Conservation (phyloP, 441 rosid genomes). For the Corymbia calophylla region DNA sequence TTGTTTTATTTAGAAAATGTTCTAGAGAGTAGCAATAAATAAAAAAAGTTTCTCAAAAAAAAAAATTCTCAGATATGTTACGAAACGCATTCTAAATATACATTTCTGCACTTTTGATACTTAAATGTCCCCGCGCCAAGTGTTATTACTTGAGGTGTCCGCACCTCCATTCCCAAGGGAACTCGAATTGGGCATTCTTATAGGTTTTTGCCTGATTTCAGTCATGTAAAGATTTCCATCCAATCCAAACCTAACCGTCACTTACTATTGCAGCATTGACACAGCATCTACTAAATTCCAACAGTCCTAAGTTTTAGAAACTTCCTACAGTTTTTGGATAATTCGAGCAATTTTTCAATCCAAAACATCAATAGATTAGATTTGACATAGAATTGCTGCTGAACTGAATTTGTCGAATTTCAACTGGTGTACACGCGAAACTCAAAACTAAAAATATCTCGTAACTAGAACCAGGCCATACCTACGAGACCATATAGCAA, state of each 20-base stretch:
- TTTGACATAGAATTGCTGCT: neutral
- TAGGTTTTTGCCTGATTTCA: neutral
- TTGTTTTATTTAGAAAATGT: no score
- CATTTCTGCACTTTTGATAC: no score
- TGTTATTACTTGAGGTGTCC: no score
- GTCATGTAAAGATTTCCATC: neutral
- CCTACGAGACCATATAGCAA: neutral
- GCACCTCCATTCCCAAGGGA: neutral
- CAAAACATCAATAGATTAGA: neutral
- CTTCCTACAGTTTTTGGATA: neutral
- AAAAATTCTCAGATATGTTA: no score
- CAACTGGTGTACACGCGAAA: neutral
- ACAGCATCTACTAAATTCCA: neutral
- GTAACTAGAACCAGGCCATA: neutral
- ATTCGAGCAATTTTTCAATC: neutral
- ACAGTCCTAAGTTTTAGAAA: neutral
- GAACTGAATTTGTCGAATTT: neutral
- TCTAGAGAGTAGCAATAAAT: no score
- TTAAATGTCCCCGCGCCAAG: no score
- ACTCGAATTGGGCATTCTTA: neutral
- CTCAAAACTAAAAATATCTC: neutral
- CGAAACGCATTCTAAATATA: no score
- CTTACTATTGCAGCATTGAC: neutral
- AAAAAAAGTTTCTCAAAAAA: no score
- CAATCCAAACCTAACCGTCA: neutral